phyloP scores from a whole-genome alignment of 768 basidiomycete species.

The Boletus sp. region DNA sequence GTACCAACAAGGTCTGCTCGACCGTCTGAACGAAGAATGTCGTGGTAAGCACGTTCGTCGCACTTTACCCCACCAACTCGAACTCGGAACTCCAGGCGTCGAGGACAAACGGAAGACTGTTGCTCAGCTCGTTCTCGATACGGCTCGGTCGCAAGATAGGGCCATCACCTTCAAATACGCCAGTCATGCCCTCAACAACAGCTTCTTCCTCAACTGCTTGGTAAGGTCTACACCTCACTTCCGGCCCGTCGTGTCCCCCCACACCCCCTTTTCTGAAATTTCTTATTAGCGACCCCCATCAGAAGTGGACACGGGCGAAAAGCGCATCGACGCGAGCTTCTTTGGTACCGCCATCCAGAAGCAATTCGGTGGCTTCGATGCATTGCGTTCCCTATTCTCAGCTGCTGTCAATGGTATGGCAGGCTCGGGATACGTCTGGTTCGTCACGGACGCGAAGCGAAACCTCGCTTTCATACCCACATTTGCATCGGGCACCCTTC shows the following conservation, averaged over 20 bases:
- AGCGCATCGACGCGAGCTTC: conserved; percentile 9
- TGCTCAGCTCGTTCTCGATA: conserved; percentile 67
- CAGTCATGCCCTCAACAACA: conserved; percentile 89
- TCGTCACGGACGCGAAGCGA: conserved; percentile 66
- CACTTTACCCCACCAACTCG: neutral
- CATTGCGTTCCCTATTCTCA: conserved; percentile 72
- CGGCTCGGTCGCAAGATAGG: conserved; percentile 54
- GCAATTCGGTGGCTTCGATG: conserved; percentile 60
- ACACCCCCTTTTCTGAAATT: neutral
- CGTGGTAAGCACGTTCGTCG: conserved; percentile 49
- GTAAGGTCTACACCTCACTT: conserved; percentile 45
- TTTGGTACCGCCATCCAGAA: conserved; percentile 22
- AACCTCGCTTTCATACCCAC: conserved; percentile 77
- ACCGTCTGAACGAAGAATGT: conserved; percentile 72
- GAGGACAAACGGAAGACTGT: conserved; percentile 54
- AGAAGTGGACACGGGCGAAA: conserved; percentile 18
- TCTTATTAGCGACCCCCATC: conserved; percentile 35
- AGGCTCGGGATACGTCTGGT: conserved; percentile 82
- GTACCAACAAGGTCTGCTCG: conserved; percentile 81
- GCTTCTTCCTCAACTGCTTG: conserved; percentile 85
- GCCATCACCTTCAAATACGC: conserved; percentile 87
- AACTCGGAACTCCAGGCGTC: conserved; percentile 41
- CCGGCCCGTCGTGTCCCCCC: neutral
- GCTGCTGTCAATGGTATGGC: conserved; percentile 77
- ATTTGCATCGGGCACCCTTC: conserved; percentile 84